Conservation (phyloP, 2,329 filamentous ascomycete genomes). For the Alternaria incomplexa region DNA sequence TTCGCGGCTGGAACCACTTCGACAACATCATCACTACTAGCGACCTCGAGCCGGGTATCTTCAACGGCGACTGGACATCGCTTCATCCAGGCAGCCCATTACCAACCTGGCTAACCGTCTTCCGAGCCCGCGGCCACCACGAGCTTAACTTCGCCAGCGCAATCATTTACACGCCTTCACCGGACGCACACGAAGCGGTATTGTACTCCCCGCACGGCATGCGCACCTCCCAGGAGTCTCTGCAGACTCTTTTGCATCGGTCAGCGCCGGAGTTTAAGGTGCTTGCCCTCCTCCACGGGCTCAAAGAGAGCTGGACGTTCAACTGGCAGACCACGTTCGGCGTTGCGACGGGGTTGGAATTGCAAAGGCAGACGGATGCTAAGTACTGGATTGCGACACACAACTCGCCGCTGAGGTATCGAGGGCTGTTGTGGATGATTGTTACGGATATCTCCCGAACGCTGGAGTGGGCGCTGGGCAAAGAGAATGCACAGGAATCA, state of each 20-base stretch:
- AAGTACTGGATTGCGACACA: neutral
- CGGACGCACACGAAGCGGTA: neutral
- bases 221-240: neutral
- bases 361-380: neutral
- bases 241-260: neutral
- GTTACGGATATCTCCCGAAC: neutral
- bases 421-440: neutral
- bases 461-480: neutral
- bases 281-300: neutral
- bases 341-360: neutral
- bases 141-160: neutral
- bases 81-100: neutral
- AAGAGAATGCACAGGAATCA: neutral
- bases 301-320: neutral
- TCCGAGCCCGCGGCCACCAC: neutral
- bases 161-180: neutral
- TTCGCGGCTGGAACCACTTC: neutral
- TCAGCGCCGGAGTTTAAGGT: neutral
- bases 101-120: neutral
- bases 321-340: neutral
- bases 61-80: neutral
- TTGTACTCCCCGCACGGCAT: neutral
- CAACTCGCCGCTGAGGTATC: neutral
- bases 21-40: neutral
- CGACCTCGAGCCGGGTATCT: neutral